Percentiles rank a stretch among this genome's conserved stretches.
Evolutionary conservation across 805 yeast species (phyloP).

Genomic region (Huiozyma sinensis): DNA sequence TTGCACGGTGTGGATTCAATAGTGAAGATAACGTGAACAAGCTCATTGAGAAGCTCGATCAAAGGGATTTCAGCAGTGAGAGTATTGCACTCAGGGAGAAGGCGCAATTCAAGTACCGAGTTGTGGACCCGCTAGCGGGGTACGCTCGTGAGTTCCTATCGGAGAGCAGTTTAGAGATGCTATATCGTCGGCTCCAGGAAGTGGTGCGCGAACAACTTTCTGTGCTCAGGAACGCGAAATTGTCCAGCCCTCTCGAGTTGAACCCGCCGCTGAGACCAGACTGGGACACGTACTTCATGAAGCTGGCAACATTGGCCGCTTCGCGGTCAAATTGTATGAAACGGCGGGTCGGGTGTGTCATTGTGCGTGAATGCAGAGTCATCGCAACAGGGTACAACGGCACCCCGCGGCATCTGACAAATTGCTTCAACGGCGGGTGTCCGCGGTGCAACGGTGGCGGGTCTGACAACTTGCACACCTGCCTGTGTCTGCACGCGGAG

Average conservation of each 20-base stretch:
- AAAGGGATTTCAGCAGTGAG: slow-evolving; percentile 10
- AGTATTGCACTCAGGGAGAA: slow-evolving; percentile 15
- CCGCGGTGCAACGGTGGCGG: slow-evolving; percentile 69
- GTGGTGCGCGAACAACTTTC: slow-evolving; percentile 8
- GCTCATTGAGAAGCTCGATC: slow-evolving; percentile 13
- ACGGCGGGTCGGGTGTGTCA: slow-evolving; percentile 91
- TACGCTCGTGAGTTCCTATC: too few species aligned
- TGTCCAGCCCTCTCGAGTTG: slow-evolving; percentile 7
- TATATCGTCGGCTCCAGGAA: slow-evolving; percentile 6
- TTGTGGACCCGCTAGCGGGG: slow-evolving; percentile 6
- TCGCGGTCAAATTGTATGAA: slow-evolving; percentile 93
- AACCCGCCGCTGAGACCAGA: slow-evolving; percentile 50
- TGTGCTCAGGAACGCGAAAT: slow-evolving; percentile 9
- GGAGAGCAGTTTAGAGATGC: too few species aligned
- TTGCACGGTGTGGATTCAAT: slow-evolving; percentile 13
- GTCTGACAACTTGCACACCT: slow-evolving; percentile 64
- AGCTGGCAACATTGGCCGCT: slow-evolving; percentile 86
- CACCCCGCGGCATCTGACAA: slow-evolving; percentile 77
- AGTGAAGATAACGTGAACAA: not conserved
- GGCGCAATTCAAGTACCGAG: slow-evolving; percentile 17
- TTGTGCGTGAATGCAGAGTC: slow-evolving; percentile 75
- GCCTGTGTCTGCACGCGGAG: slow-evolving; percentile 93
- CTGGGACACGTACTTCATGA: slow-evolving; percentile 97
- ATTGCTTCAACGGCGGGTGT: slow-evolving; percentile 96
- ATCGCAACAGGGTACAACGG: slow-evolving; percentile 97